Evolutionary conservation across 2,329 filamentous ascomycete genomes (phyloP).

Genomic region (Arthrobotrys sinensis): DNA sequence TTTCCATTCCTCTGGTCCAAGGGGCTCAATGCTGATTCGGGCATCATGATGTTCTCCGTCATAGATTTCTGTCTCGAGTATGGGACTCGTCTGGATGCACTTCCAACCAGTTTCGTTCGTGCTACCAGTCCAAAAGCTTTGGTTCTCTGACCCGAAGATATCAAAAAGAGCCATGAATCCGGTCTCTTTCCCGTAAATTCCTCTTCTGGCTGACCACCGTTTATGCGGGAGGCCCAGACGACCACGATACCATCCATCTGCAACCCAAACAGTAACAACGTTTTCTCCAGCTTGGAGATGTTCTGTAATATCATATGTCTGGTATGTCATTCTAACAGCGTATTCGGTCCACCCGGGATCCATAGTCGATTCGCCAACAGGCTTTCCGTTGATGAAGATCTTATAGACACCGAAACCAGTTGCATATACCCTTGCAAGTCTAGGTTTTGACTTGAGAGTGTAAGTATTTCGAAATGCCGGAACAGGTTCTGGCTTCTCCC

Average conservation of each 20-base stretch:
- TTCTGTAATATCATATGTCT: constrained; percentile 58
- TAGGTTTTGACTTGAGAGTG: constrained; percentile 32
- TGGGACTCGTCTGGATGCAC: constrained; percentile 34
- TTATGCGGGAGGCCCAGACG: constrained; percentile 42
- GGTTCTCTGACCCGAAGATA: constrained; percentile 4
- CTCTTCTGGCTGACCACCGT: constrained; percentile 48
- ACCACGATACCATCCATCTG: constrained; percentile 56
- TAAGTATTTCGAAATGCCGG: constrained; percentile 43
- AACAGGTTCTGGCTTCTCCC: constrained; percentile 42
- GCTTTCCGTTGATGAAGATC: constrained; percentile 44
- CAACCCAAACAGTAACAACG: constrained; percentile 33
- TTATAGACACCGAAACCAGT: constrained; percentile 53
- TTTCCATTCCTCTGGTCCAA: constrained; percentile 20
- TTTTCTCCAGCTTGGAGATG: constrained; percentile 40
- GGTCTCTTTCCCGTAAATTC: constrained; percentile 52
- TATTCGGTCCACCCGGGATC: constrained; percentile 56
- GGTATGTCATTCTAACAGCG: constrained; percentile 37
- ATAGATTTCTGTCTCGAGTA: constrained; percentile 47
- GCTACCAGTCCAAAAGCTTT: constrained; percentile 37
- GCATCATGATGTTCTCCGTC: constrained; percentile 51
- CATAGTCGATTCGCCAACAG: constrained; percentile 51
- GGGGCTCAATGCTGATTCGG: constrained; percentile 24
- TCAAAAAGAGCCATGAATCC: constrained; percentile 50
- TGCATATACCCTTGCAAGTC: constrained; percentile 35
- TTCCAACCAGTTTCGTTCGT: constrained; percentile 44